Evolutionary conservation across 2,329 filamentous ascomycete genomes (phyloP).

Genomic region (Alternaria atra): DNA sequence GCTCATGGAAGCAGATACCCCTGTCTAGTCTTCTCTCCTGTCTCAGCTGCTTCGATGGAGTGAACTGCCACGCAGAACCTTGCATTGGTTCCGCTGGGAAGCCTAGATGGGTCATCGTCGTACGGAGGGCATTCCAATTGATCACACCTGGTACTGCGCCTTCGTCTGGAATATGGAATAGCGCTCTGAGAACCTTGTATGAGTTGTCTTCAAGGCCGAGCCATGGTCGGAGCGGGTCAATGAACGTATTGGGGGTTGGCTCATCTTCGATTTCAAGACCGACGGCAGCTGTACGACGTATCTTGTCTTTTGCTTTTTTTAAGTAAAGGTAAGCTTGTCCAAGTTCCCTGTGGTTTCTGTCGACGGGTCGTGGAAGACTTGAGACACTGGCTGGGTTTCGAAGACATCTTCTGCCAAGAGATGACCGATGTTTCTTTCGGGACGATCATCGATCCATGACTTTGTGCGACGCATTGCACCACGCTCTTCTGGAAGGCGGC

Average conservation of each 20-base stretch:
- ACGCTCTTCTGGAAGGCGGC: background rate
- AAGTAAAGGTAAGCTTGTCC: background rate
- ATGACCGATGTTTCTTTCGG: background rate
- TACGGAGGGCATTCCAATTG: too few relatives aligned
- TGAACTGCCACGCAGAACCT: too few relatives aligned
- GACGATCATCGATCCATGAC: background rate
- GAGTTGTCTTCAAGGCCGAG: background rate
- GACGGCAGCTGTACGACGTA: background rate
- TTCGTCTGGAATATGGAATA: too few relatives aligned
- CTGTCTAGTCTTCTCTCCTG: background rate
- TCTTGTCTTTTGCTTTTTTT: background rate
- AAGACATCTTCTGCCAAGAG: background rate
- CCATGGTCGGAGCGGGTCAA: background rate
- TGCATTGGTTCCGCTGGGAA: too few relatives aligned
- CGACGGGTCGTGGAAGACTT: background rate
- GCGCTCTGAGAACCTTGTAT: background rate
- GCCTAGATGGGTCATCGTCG: too few relatives aligned
- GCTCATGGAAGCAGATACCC: slow-evolving; percentile 64
- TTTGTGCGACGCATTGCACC: background rate
- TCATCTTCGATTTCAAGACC: background rate
- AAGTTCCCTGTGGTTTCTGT: background rate
- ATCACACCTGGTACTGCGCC: too few relatives aligned
- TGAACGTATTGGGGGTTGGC: background rate
- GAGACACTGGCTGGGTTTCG: background rate
- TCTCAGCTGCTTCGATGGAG: too few relatives aligned